Base-by-base conservation (phyloP, 768 basidiomycete species). In the Trametes gibbosa region DNA sequence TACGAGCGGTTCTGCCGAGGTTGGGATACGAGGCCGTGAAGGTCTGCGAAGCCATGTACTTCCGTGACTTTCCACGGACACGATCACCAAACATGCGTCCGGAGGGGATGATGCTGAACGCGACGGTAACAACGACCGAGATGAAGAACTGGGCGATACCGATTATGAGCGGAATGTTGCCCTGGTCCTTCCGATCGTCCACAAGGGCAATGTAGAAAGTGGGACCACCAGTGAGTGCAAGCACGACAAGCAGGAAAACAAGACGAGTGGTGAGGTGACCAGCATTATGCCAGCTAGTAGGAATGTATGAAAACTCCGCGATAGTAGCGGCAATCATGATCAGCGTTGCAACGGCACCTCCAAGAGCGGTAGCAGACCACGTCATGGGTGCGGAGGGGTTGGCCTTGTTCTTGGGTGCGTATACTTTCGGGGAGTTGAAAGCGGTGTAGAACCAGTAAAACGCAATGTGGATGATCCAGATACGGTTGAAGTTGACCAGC, bases 81-180 rank as follows among this genome's bases (percentile, higher is more conserved):
- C 96, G 88, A 70, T 99, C 97, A 40, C 97, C 97, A 71, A 99
- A 98, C 92, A 99, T 96, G 50, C 96, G 84, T 5, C 96, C 97
- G 0, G 95, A 96, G 0, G 97, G 97, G 59, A 99, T 83, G 68
- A 95, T 77, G 53, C 87, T 86, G 75, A 98, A 99, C 0, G 84
- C 79, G 56, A 93, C 50, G 27, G 95, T 94, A 48, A 85, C 90
- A 19, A 89, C 77, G 47, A 92, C 85, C 14, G 95, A 93, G 59
- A 98, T 81, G 72, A 87, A 91, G 79, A 98, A 98, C 67, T 98
- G 95, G 27, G 93, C 93, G 61, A 97, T 88, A 68, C 84, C 92
- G 68, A 98, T 75, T 73, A 98, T 97, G 60, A 96, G 84, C 3
- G 97, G 91, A 35, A 96, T 77, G 65, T 88, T 83, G 9, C 80